These are phyloP conservation scores for Mallotus repandus DNA, from an alignment of 441 rosid genomes.

Conservation along the genomic window DNA sequence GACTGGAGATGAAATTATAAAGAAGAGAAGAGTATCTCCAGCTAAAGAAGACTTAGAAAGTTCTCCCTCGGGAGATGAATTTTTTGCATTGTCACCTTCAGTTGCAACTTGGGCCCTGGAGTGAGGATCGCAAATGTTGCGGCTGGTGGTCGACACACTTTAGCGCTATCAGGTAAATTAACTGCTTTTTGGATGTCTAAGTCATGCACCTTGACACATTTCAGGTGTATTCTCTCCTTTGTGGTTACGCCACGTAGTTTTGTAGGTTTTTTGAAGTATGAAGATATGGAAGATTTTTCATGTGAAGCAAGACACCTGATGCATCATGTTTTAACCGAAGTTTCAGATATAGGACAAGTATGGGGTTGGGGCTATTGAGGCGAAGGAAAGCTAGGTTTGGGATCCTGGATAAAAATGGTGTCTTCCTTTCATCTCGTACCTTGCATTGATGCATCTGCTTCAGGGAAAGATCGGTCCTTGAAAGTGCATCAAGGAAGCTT, in stretches of 20 bases:
- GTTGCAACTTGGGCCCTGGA: slow-evolving; percentile 69
- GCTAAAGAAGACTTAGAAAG: slow-evolving; percentile 68
- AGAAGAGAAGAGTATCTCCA: slow-evolving; percentile 57
- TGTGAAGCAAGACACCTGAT: slow-evolving; percentile 44
- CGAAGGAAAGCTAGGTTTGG: slow-evolving; percentile 97
- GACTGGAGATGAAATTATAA: slow-evolving; percentile 56
- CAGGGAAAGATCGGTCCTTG: slow-evolving; percentile 46
- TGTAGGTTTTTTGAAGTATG: slow-evolving; percentile 46
- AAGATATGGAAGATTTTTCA: slow-evolving; percentile 45
- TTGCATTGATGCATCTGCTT: slow-evolving; percentile 47
- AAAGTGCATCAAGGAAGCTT: slow-evolving; percentile 41
- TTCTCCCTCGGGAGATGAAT: slow-evolving; percentile 59
- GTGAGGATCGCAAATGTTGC: slow-evolving; percentile 68
- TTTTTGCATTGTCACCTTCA: slow-evolving; percentile 65
- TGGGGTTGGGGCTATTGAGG: slow-evolving; percentile 99
- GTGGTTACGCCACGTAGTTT: slow-evolving; percentile 42
- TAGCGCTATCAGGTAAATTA: slow-evolving; percentile 76
- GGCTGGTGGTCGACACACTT: slow-evolving; percentile 91
- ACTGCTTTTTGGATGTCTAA: slow-evolving; percentile 10
- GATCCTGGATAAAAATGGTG: slow-evolving; percentile 79
- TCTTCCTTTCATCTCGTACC: slow-evolving; percentile 83
- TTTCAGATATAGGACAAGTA: slow-evolving; percentile 88
- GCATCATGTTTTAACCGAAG: slow-evolving; percentile 41
- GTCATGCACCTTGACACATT: slow-evolving; percentile 19
- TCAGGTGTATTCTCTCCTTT: slow-evolving; percentile 33